phyloP scores from a whole-genome alignment of 2,329 filamentous ascomycete genomes.

The Xylaria sp. region DNA sequence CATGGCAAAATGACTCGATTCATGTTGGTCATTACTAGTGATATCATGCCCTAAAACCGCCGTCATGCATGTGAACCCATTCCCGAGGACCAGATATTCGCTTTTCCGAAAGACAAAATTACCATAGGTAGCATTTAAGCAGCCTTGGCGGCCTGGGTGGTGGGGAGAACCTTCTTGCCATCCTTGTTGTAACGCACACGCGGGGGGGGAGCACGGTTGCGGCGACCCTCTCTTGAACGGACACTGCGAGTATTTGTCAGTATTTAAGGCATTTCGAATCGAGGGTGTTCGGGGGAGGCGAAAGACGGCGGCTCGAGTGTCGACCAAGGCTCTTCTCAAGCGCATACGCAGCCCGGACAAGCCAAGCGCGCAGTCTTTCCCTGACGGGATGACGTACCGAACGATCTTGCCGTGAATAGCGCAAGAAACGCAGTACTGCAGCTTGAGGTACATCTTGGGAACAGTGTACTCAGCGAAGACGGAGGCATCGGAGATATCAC shows the following conservation, averaged over 20 bases:
- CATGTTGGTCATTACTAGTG: slow-evolving; percentile 49
- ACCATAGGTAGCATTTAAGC: slow-evolving; percentile 49
- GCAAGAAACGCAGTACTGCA: slow-evolving; percentile 99
- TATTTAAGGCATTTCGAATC: slow-evolving; percentile 41
- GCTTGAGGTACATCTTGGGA: slow-evolving; percentile 99
- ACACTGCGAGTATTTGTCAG: slow-evolving; percentile 74
- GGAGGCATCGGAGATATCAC: slow-evolving; percentile 99
- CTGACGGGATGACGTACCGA: slow-evolving; percentile 81
- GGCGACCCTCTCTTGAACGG: slow-evolving; percentile 93
- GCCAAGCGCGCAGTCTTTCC: slow-evolving; percentile 63
- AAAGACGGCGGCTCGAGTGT: slow-evolving; percentile 50
- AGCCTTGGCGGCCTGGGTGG: slow-evolving; percentile 79
- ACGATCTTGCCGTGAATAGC: slow-evolving; percentile 99
- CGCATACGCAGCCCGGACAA: slow-evolving; percentile 52
- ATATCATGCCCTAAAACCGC: slow-evolving; percentile 48
- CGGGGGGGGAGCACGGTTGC: slow-evolving; percentile 98
- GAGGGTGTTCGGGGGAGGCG: slow-evolving; percentile 39
- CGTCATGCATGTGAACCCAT: slow-evolving; percentile 47
- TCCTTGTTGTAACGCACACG: slow-evolving; percentile 99
- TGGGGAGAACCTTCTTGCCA: slow-evolving; percentile 98
- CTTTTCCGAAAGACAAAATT: slow-evolving; percentile 43
- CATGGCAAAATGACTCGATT: slow-evolving; percentile 47
- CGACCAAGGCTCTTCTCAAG: slow-evolving; percentile 69
- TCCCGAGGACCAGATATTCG: slow-evolving; percentile 44
- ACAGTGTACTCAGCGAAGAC: slow-evolving; percentile 99